Evolutionary conservation across 1,139 yeast species (phyloP).

Genomic region (Protomyces gravidus): DNA sequence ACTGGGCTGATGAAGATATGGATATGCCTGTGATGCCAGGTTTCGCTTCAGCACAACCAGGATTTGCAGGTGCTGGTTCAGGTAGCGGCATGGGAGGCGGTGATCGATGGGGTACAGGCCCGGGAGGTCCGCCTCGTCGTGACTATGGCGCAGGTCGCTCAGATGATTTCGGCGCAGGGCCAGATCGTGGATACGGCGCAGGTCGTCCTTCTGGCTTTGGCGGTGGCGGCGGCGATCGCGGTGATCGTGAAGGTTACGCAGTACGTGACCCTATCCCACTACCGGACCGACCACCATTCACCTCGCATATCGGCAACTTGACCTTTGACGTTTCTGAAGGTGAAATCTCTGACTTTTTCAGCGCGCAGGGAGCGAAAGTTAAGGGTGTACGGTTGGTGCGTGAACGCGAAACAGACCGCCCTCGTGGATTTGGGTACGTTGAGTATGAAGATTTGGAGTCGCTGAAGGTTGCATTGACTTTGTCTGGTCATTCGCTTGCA

Average conservation of each 20-base stretch:
- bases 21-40: slow-evolving; percentile 24
- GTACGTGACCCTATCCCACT: slow-evolving; percentile 68
- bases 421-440: slow-evolving; percentile 83
- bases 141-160: not conserved
- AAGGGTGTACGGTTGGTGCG: slow-evolving; percentile 60
- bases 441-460: slow-evolving; percentile 64
- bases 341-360: slow-evolving; percentile 61
- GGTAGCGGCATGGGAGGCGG: slow-evolving; percentile 11
- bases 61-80: slow-evolving; percentile 16
- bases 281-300: slow-evolving; percentile 88
- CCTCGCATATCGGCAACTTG: slow-evolving; percentile 80
- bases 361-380: slow-evolving; percentile 47
- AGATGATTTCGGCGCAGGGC: not conserved
- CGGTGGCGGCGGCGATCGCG: not conserved
- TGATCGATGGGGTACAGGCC: slow-evolving; percentile 20
- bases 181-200: not conserved
- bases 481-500: slow-evolving; percentile 59
- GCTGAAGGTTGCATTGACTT: slow-evolving; percentile 64
- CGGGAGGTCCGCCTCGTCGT: not conserved
- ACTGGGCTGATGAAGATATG: slow-evolving; percentile 26
- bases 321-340: slow-evolving; percentile 77
- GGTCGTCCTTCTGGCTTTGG: not conserved
- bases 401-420: slow-evolving; percentile 56
- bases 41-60: slow-evolving; percentile 27
- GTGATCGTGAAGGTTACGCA: slow-evolving; percentile 4